These are phyloP conservation scores for Geotrichum restrictum DNA, from an alignment of 1,139 yeast genomes.

Conservation along the genomic window DNA sequence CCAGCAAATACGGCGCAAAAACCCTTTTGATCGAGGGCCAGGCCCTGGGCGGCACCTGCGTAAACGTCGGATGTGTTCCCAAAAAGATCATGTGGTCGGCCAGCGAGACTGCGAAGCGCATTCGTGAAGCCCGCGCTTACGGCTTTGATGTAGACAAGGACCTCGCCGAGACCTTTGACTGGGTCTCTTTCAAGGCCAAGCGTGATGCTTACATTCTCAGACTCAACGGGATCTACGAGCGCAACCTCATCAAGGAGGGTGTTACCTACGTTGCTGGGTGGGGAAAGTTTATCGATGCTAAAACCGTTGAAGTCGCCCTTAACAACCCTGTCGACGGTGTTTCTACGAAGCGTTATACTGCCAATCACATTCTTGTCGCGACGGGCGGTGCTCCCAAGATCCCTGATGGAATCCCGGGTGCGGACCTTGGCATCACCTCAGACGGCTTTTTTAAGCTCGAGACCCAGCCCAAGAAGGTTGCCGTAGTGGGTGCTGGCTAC, in stretches of 20 bases:
- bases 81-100: slow-evolving; percentile 99
- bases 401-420: slow-evolving; percentile 71
- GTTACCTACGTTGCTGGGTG: slow-evolving; percentile 86
- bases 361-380: slow-evolving; percentile 81
- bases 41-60: slow-evolving; percentile 93
- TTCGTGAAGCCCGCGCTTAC: slow-evolving; percentile 71
- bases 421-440: slow-evolving; percentile 78
- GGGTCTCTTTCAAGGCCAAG: slow-evolving; percentile 75
- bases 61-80: slow-evolving; percentile 98
- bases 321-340: slow-evolving; percentile 38
- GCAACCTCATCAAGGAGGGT: slow-evolving; percentile 80
- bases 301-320: slow-evolving; percentile 70
- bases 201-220: slow-evolving; percentile 87
- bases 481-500: slow-evolving; percentile 96
- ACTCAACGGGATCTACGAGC: slow-evolving; percentile 87
- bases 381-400: slow-evolving; percentile 85
- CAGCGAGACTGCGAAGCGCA: slow-evolving; percentile 74
- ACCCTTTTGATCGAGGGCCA: slow-evolving; percentile 76
- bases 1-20: slow-evolving; percentile 89
- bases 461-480: slow-evolving; percentile 84
- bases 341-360: slow-evolving; percentile 57
- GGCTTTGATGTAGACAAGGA: slow-evolving; percentile 61
- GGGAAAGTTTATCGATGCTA: slow-evolving; percentile 57
- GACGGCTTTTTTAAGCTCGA: slow-evolving; percentile 85
- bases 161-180: slow-evolving; percentile 59